A percentile compares a stretch with the other conserved stretches of the same genome.
These are phyloP conservation scores for Effrenium voratum DNA, from an alignment of 73 alveolate genomes.

Conservation along the genomic window DNA sequence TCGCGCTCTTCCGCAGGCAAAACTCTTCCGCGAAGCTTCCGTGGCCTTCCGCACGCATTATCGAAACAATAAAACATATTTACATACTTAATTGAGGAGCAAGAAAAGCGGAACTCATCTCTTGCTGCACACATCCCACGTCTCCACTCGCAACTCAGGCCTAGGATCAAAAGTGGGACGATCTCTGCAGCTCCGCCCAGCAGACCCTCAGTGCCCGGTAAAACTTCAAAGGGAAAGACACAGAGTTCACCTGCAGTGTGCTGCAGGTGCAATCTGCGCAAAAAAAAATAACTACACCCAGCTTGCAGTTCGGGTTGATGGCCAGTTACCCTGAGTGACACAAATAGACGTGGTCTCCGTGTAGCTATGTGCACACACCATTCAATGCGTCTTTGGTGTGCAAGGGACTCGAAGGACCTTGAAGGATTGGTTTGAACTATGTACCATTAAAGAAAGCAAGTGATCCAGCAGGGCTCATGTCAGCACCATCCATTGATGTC, in stretches of 20 bases:
- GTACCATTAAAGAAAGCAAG: too few relatives aligned
- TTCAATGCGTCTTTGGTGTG: background rate
- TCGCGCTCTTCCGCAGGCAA: too few relatives aligned
- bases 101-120: background rate
- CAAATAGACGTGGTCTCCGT: background rate
- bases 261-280: background rate
- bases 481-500: too few relatives aligned
- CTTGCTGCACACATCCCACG: too few relatives aligned
- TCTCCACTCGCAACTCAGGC: constrained; percentile 4
- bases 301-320: background rate
- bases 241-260: background rate
- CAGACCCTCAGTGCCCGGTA: background rate
- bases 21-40: background rate
- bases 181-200: constrained; percentile 90
- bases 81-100: background rate
- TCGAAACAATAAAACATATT: background rate
- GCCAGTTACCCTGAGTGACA: too few relatives aligned
- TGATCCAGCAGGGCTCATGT: too few relatives aligned
- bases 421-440: too few relatives aligned
- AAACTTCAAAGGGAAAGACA: background rate
- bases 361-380: background rate
- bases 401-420: too few relatives aligned
- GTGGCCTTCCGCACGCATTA: background rate
- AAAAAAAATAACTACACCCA: background rate
- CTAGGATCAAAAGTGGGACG: constrained; percentile 51